Percentiles rank a stretch among this genome's conserved stretches.
Conservation (phyloP, 2,329 filamentous ascomycete genomes). For the Chlorencoelia australis region DNA sequence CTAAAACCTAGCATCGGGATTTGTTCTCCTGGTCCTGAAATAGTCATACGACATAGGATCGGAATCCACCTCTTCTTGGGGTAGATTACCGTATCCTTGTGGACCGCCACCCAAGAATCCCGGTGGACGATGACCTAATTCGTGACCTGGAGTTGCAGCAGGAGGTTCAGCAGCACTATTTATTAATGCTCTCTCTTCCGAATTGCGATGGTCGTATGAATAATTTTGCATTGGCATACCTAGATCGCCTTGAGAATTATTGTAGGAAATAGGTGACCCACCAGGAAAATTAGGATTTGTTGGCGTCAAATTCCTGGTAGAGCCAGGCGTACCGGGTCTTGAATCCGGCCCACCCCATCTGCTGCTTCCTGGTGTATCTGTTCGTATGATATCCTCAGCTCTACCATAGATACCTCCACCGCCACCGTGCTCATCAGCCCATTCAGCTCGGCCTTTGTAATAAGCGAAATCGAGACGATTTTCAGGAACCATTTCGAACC, state of each 20-base stretch:
- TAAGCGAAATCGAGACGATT: slow-evolving; percentile 80
- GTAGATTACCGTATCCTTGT: slow-evolving; percentile 48
- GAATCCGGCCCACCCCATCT: slow-evolving; percentile 13
- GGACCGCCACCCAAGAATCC: slow-evolving; percentile 49
- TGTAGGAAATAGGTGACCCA: background rate
- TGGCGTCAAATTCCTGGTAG: too few species aligned
- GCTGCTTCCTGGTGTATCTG: slow-evolving; percentile 21
- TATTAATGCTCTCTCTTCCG: background rate
- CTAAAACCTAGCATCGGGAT: too few species aligned
- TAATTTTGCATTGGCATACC: background rate
- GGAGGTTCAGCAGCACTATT: slow-evolving; percentile 1
- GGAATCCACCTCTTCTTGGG: slow-evolving; percentile 35
- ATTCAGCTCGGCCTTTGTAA: slow-evolving; percentile 83
- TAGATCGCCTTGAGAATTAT: slow-evolving; percentile 1
- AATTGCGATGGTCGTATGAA: background rate
- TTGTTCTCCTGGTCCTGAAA: slow-evolving; percentile 20
- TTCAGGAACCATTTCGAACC: slow-evolving; percentile 87
- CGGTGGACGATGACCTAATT: slow-evolving; percentile 29
- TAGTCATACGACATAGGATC: slow-evolving; percentile 27
- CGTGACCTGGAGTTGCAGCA: background rate
- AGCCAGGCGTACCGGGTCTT: slow-evolving; percentile 20
- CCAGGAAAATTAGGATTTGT: background rate
- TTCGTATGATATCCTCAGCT: slow-evolving; percentile 41
- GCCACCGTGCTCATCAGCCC: slow-evolving; percentile 77
- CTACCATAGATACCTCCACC: slow-evolving; percentile 53